These are phyloP conservation scores for Plasmodium vinckei DNA, from an alignment of 169 alveolate species.

Conservation along the genomic window DNA sequence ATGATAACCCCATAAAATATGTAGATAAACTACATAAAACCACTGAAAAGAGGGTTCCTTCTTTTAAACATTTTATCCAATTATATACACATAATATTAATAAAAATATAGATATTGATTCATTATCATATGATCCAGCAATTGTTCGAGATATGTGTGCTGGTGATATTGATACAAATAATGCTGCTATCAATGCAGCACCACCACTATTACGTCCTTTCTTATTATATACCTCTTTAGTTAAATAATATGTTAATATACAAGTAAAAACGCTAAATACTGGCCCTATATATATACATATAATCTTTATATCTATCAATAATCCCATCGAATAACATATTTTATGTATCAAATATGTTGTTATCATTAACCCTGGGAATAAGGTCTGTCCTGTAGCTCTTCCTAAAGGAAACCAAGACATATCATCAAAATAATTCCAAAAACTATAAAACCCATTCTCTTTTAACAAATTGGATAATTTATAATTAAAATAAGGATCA, in stretches of 20 bases:
- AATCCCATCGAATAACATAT: conserved; percentile 82
- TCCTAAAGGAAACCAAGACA: conserved; percentile 99
- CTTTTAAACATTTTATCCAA: conserved; percentile 94
- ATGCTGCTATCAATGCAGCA: conserved; percentile 96
- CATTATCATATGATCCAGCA: conserved; percentile 98
- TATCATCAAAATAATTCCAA: conserved; percentile 98
- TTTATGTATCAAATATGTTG: conserved; percentile 91
- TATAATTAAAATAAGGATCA: conserved; percentile 98
- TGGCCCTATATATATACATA: conserved; percentile 98
- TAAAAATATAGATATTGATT: conserved; percentile 98
- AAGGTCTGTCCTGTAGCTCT: conserved; percentile 98
- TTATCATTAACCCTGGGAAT: conserved; percentile 98
- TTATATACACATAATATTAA: conserved; percentile 94
- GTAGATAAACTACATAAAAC: conserved; percentile 82
- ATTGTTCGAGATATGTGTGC: conserved; percentile 95
- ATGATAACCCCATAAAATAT: conserved; percentile 96
- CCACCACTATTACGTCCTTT: conserved; percentile 85
- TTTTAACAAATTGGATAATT: conserved; percentile 95
- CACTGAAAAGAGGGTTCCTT: conserved; percentile 91
- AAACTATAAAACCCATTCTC: conserved; percentile 95
- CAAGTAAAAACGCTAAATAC: conserved; percentile 95
- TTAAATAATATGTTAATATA: conserved; percentile 92
- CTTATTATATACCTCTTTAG: conserved; percentile 86
- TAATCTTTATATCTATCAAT: conserved; percentile 93
- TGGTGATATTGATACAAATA: conserved; percentile 97